Conservation (phyloP, 2,329 filamentous ascomycete genomes). For the Claviceps sp. region DNA sequence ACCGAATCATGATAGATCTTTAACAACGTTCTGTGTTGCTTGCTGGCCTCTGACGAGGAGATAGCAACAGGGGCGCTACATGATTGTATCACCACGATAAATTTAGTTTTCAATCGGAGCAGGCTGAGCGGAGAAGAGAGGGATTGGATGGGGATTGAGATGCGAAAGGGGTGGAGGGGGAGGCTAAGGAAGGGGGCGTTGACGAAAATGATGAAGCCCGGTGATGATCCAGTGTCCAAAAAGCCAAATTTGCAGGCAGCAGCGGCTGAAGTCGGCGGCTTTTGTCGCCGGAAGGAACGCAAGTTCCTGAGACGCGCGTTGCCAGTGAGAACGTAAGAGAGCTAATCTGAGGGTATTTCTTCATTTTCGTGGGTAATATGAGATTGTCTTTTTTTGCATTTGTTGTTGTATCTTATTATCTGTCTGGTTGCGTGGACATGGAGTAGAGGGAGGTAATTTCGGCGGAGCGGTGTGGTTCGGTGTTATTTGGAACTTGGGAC, state of each 20-base stretch:
- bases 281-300: background rate
- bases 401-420: background rate
- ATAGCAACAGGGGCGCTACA: background rate
- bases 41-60: background rate
- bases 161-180: background rate
- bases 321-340: slow-evolving; percentile 41
- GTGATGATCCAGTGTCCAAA: slow-evolving; percentile 41
- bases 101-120: slow-evolving; percentile 44
- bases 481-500: too few relatives aligned
- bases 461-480: too few relatives aligned
- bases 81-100: background rate
- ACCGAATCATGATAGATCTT: background rate
- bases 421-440: background rate
- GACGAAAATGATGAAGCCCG: slow-evolving; percentile 16
- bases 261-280: slow-evolving; percentile 14
- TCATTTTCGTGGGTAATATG: background rate
- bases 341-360: slow-evolving; percentile 40
- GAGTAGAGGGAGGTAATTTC: background rate
- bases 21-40: background rate
- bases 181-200: background rate
- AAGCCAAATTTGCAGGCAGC: slow-evolving; percentile 46
- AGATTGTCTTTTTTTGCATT: background rate
- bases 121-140: slow-evolving; percentile 16
- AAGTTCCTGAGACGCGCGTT: slow-evolving; percentile 22
- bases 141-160: background rate